phyloP scores from a whole-genome alignment of 257 asterid genomes.

The Lycium ferocissimum region DNA sequence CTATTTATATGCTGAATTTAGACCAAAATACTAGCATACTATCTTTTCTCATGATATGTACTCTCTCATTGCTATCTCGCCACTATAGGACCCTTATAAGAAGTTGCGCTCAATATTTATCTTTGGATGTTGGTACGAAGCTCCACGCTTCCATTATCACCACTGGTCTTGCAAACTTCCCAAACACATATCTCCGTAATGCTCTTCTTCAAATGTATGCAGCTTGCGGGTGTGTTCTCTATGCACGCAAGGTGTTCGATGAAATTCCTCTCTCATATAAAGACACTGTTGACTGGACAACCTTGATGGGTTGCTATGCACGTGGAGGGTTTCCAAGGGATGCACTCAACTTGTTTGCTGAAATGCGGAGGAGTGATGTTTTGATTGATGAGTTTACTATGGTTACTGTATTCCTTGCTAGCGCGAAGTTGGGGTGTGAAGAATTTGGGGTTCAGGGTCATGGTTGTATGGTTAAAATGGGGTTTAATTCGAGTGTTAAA shows the following conservation, averaged over 20 bases:
- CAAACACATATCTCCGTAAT: slow-evolving; percentile 60
- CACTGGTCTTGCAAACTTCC: slow-evolving; percentile 53
- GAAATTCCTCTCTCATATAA: slow-evolving; percentile 57
- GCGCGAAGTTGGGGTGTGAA: slow-evolving; percentile 60
- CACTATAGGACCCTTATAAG: slow-evolving; percentile 65
- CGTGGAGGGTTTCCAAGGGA: slow-evolving; percentile 49
- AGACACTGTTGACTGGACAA: slow-evolving; percentile 80
- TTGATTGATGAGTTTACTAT: slow-evolving; percentile 60
- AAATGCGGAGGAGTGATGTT: slow-evolving; percentile 53
- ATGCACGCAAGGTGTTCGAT: slow-evolving; percentile 72
- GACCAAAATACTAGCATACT: background rate
- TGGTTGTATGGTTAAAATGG: slow-evolving; percentile 59
- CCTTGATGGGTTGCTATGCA: slow-evolving; percentile 61
- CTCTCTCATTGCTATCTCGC: slow-evolving; percentile 56
- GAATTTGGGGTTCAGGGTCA: slow-evolving; percentile 63
- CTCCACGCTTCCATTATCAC: slow-evolving; percentile 71
- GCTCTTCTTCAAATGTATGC: slow-evolving; percentile 70
- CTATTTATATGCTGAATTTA: background rate
- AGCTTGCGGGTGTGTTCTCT: slow-evolving; percentile 45
- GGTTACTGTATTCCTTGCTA: slow-evolving; percentile 61
- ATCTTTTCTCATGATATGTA: slow-evolving; percentile 47
- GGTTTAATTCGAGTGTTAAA: slow-evolving; percentile 54
- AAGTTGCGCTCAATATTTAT: slow-evolving; percentile 55
- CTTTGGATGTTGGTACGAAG: slow-evolving; percentile 56
- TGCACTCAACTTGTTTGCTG: slow-evolving; percentile 54